Conservation (phyloP, 257 asterid species). For the Petrea volubilis region DNA sequence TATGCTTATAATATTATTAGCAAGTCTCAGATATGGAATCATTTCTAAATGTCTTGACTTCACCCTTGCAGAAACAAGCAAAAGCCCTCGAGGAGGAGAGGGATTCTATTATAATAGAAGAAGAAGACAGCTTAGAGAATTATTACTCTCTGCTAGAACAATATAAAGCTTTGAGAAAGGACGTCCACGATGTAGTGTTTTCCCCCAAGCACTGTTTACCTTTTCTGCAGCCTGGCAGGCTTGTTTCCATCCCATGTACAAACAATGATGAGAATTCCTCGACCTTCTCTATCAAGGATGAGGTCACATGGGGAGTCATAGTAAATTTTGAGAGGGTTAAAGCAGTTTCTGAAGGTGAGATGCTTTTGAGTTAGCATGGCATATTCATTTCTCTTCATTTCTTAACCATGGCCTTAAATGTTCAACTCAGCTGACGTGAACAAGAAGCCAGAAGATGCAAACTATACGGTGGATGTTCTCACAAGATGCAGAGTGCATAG, state of each 20-base stretch:
- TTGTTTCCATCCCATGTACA: conserved; percentile 65
- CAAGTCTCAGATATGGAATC: conserved; percentile 7
- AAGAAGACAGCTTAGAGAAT: conserved; percentile 83
- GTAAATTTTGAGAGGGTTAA: conserved; percentile 82
- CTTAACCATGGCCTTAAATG: conserved; percentile 17
- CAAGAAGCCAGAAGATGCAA: conserved; percentile 83
- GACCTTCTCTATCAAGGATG: conserved; percentile 68
- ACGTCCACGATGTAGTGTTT: conserved; percentile 54
- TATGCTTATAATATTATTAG: neutral
- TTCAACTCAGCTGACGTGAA: conserved; percentile 61
- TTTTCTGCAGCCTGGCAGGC: conserved; percentile 95
- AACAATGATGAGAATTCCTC: conserved; percentile 51
- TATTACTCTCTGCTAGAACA: conserved; percentile 86
- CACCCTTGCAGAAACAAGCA: conserved; percentile 72
- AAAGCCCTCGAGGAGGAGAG: conserved; percentile 76
- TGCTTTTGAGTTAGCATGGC: conserved; percentile 8
- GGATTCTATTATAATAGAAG: conserved; percentile 82
- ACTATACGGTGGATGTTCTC: conserved; percentile 82
- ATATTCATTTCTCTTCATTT: conserved; percentile 14
- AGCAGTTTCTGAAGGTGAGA: conserved; percentile 79
- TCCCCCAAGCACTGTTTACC: conserved; percentile 89
- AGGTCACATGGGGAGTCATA: conserved; percentile 87
- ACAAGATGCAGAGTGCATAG: conserved; percentile 73
- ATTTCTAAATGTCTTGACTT: conserved; percentile 18
- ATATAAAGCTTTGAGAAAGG: conserved; percentile 71